Conservation (phyloP, 306 rosid species). For the Quercus glauca region DNA sequence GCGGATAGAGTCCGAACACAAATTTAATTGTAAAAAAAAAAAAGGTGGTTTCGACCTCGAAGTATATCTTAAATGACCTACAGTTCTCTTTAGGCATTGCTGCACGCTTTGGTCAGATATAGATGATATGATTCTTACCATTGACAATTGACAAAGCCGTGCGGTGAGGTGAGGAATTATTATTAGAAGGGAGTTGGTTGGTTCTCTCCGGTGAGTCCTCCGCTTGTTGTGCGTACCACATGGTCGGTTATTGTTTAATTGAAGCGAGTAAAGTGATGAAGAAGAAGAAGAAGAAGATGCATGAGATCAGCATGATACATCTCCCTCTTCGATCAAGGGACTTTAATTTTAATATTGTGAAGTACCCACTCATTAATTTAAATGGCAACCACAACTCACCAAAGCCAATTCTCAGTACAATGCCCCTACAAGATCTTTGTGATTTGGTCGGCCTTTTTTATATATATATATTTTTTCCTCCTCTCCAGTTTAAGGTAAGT, state of each 20-base stretch:
- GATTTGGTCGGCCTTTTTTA: constrained; percentile 44
- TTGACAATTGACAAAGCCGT: too few species aligned
- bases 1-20: too few species aligned
- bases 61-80: too few species aligned
- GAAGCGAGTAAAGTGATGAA: not conserved
- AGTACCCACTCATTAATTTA: not conserved
- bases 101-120: not conserved
- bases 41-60: too few species aligned
- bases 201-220: not conserved
- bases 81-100: not conserved
- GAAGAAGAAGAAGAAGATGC: too few species aligned
- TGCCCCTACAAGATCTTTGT: constrained; percentile 16
- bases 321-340: not conserved
- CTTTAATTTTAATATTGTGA: not conserved
- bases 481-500: constrained; percentile 9
- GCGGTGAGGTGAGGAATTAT: too few species aligned
- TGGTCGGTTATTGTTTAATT: not conserved
- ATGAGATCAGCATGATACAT: not conserved
- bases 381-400: constrained; percentile 27
- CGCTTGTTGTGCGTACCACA: not conserved
- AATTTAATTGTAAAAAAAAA: too few species aligned
- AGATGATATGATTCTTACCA: too few species aligned
- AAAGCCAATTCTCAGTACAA: constrained; percentile 4
- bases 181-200: too few species aligned
- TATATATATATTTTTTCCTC: not conserved